A percentile compares a stretch with the other conserved stretches of the same genome.
Conservation (phyloP, 371 early-diverging fungal species). For the Furculomyces boomerangus region DNA sequence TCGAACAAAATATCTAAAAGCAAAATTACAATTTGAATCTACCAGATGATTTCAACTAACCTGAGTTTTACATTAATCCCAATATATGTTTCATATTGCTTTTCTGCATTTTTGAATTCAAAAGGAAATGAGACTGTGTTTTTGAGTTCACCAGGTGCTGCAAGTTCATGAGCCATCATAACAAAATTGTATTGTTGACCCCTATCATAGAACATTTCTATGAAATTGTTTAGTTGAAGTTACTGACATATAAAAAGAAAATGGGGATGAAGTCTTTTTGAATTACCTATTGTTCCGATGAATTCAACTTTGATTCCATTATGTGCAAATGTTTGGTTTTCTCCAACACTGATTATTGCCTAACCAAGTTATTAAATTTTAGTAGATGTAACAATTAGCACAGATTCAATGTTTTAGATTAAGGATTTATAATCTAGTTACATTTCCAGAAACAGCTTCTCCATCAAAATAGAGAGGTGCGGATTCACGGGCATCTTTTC, state of each 20-base stretch:
- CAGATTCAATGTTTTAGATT: too few species aligned
- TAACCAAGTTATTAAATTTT: conserved; percentile 16
- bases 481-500: conserved; percentile 64
- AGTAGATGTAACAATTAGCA: too few species aligned
- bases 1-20: conserved; percentile 58
- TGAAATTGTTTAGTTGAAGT: not conserved
- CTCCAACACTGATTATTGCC: conserved; percentile 73
- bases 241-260: conserved; percentile 1
- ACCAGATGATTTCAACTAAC: too few species aligned
- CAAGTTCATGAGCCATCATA: conserved; percentile 69
- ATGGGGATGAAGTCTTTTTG: not conserved
- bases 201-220: conserved; percentile 86
- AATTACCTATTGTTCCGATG: conserved; percentile 79
- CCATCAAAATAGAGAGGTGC: conserved; percentile 95
- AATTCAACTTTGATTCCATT: conserved; percentile 95
- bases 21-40: too few species aligned
- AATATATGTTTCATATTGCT: conserved; percentile 76
- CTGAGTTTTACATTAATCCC: conserved; percentile 82
- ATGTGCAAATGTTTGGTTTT: conserved; percentile 87
- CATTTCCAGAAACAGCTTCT: conserved; percentile 85
- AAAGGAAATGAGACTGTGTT: conserved; percentile 57
- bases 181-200: conserved; percentile 89
- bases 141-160: conserved; percentile 70
- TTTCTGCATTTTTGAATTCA: conserved; percentile 84
- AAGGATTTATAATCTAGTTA: too few species aligned